phyloP scores from a whole-genome alignment of 2,329 filamentous ascomycete genomes.

The Xylaria sp. region DNA sequence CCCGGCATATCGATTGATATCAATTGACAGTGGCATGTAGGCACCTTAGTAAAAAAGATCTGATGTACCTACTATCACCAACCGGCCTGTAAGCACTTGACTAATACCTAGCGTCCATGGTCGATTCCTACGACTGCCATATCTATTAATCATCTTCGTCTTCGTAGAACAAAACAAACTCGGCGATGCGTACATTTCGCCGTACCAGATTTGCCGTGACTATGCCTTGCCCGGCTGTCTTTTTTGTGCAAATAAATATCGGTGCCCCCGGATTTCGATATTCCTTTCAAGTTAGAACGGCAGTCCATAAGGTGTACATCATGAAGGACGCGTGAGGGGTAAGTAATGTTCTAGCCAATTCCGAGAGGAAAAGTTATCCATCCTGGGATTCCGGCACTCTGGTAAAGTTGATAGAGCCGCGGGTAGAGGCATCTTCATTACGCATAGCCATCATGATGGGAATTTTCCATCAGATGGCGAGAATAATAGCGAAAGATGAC shows the following conservation, averaged over 20 bases:
- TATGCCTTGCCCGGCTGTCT: constrained; percentile 4
- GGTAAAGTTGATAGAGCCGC: not conserved
- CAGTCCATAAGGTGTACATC: not conserved
- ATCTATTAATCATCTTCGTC: too few relatives aligned
- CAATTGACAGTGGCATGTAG: too few relatives aligned
- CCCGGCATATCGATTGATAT: too few relatives aligned
- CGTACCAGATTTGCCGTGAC: not conserved
- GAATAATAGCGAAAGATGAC: constrained; percentile 17
- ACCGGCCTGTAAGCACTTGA: constrained; percentile 18
- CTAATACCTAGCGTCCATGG: constrained; percentile 5
- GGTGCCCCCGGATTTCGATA: constrained; percentile 10
- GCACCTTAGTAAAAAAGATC: constrained; percentile 8
- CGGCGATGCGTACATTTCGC: not conserved
- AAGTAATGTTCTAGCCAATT: not conserved
- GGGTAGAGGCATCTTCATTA: not conserved
- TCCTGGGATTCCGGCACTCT: not conserved
- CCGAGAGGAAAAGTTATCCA: not conserved
- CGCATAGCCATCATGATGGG: not conserved
- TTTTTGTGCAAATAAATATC: not conserved
- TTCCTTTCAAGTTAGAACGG: not conserved
- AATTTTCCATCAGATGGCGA: constrained; percentile 17
- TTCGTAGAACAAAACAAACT: not conserved
- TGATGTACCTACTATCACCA: constrained; percentile 3
- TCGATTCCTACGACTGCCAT: constrained; percentile 6
- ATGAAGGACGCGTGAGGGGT: not conserved